phyloP scores from a whole-genome alignment of 148 eudicot species.

The Talinum fruticosum region DNA sequence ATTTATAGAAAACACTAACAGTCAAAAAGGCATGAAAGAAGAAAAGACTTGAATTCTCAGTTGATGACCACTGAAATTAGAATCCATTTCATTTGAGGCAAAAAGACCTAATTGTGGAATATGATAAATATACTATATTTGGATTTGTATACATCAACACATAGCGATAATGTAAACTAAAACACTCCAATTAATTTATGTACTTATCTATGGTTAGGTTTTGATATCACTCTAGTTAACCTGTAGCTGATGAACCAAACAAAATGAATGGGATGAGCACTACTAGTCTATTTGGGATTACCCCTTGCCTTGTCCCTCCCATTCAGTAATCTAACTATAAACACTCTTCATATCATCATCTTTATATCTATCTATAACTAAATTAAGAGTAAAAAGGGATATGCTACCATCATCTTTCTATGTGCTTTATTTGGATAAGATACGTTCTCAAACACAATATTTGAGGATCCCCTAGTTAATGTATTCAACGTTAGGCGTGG shows the following conservation, averaged over 20 bases:
- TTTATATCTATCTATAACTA: not conserved
- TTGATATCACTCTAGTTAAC: not conserved
- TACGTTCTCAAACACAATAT: not conserved
- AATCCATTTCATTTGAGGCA: not conserved
- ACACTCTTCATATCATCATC: not conserved
- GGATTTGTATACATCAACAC: not conserved
- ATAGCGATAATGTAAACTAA: not conserved
- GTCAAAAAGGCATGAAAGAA: not conserved
- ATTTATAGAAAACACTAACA: too few relatives aligned
- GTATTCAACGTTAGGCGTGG: too few relatives aligned
- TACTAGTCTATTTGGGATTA: too few relatives aligned
- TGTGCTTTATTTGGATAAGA: slow-evolving; percentile 6
- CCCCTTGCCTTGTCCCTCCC: not conserved
- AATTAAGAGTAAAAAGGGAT: not conserved
- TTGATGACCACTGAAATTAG: not conserved
- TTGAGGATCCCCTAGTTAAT: not conserved
- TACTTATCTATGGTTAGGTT: not conserved
- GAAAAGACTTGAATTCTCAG: not conserved
- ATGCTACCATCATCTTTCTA: slow-evolving; percentile 7
- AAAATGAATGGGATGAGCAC: not conserved
- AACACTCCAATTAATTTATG: not conserved
- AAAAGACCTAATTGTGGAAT: not conserved
- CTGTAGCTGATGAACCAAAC: not conserved
- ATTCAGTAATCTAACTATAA: not conserved
- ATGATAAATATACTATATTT: not conserved